Evolutionary conservation across 306 rosid species (phyloP), one percentile per base, ranked within the genome.

Genomic region (Hippophae tibetana): DNA sequence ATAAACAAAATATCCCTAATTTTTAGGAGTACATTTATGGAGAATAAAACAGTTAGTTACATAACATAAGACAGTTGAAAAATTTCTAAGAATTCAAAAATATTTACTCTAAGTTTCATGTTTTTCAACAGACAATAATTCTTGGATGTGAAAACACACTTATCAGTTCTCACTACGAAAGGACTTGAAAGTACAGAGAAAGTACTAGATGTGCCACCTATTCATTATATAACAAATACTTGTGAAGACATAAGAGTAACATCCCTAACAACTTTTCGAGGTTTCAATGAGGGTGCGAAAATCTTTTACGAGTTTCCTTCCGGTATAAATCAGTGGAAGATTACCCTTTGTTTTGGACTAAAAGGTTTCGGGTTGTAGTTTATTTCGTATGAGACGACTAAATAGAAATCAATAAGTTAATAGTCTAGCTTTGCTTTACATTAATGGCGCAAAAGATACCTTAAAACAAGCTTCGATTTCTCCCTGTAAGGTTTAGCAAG

Each of bases 401-500:
- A 41, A 14, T 40, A 27, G 56, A n/a, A 42, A 41, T 5, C 3
- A 14, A 47, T 11, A 11, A 48, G 13, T 10, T 14, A 13, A 48
- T 48, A 49, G 8, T 13, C 49, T 62, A 8, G 13, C 14, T 51
- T 8, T 42, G 48, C 5, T n/a, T 47, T 3, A 25, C 61, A n/a
- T 43, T 18, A 71, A 55, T 8, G 6, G 13, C 8, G 13, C 5
- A 54, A 47, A 10, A 63, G 61, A 5, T 47, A 84, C 97, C 90
- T 79, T 43, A 77, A 85, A 48, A 40, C 60, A 52, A 73, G 79
- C 76, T 82, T 87, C n/a, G 90, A 58, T 78, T 79, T 90, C 65
- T 90, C 97, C 71, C 85, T 64, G 63, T 87, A 90, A 53, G 95
- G 95, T 61, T 90, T 90, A 47, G 81, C 95, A 43, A 84, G 89